These are phyloP conservation scores for Dipteronia sinensis DNA, from an alignment of 345 rosid species.

Conservation along the genomic window DNA sequence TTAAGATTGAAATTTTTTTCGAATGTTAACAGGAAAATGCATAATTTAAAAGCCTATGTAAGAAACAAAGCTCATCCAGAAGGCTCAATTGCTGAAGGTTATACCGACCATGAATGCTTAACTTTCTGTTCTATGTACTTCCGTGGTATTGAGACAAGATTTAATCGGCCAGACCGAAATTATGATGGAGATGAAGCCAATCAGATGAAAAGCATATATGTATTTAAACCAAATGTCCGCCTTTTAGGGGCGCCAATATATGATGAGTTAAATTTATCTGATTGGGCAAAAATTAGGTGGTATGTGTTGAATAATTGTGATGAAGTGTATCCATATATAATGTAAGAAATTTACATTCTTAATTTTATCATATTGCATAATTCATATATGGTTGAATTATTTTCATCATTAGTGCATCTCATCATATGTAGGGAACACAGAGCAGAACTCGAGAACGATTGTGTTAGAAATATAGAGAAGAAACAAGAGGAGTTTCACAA, in stretches of 20 bases:
- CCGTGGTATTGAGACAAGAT: too few relatives aligned
- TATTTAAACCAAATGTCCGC: neutral
- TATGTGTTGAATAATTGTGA: neutral
- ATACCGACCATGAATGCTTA: neutral
- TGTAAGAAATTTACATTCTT: neutral
- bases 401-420: too few relatives aligned
- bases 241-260: neutral
- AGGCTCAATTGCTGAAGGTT: neutral
- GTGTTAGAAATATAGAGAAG: neutral
- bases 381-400: neutral
- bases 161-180: neutral
- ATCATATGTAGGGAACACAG: neutral
- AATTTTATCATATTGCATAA: neutral
- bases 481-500: neutral
- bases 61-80: neutral
- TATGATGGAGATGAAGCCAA: too few relatives aligned
- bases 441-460: neutral
- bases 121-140: neutral
- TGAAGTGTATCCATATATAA: neutral
- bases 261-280: neutral
- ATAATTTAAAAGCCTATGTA: neutral
- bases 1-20: too few relatives aligned
- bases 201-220: neutral
- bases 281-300: neutral
- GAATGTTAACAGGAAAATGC: neutral